Conservation (phyloP, 495 filamentous ascomycete species). For the Penicillium cosmopolitanum region DNA sequence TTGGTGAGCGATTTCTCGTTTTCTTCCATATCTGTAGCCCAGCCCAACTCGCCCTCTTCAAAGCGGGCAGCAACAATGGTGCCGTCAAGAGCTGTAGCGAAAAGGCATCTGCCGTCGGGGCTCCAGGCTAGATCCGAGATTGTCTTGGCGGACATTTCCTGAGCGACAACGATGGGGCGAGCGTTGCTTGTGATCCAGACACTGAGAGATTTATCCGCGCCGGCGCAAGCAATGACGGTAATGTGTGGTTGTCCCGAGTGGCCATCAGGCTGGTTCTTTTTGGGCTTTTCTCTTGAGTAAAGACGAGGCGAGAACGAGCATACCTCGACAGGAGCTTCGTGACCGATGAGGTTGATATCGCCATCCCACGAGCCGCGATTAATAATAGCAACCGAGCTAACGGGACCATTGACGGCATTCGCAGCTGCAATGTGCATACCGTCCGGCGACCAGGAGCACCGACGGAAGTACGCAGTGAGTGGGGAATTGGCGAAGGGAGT, state of each 20-base stretch:
- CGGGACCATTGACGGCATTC: slow-evolving; percentile 95
- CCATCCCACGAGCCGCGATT: slow-evolving; percentile 92
- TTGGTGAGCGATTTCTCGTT: slow-evolving; percentile 92
- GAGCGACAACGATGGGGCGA: slow-evolving; percentile 81
- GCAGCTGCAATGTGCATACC: slow-evolving; percentile 96
- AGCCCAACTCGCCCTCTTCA: slow-evolving; percentile 73
- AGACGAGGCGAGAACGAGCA: slow-evolving; percentile 94
- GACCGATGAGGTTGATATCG: slow-evolving; percentile 95
- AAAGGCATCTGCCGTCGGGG: slow-evolving; percentile 86
- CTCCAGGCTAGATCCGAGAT: slow-evolving; percentile 95
- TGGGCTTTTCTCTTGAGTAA: slow-evolving; percentile 71
- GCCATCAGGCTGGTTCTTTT: slow-evolving; percentile 46
- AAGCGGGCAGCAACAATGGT: slow-evolving; percentile 77
- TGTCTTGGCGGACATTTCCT: slow-evolving; percentile 86
- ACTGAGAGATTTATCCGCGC: slow-evolving; percentile 92
- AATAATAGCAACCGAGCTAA: slow-evolving; percentile 95
- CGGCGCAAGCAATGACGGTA: slow-evolving; percentile 94
- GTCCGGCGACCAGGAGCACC: slow-evolving; percentile 97
- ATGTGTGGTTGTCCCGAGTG: slow-evolving; percentile 58
- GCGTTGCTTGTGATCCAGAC: slow-evolving; percentile 97
- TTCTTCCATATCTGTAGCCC: slow-evolving; percentile 74
- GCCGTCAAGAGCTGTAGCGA: slow-evolving; percentile 84
- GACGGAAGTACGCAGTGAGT: slow-evolving; percentile 93
- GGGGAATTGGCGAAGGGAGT: slow-evolving; percentile 85
- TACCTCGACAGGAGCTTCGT: slow-evolving; percentile 95